A percentile compares a stretch with the other conserved stretches of the same genome.
These are phyloP conservation scores for Sporopachydermia lactativora DNA, from an alignment of 805 yeast genomes.

Conservation along the genomic window DNA sequence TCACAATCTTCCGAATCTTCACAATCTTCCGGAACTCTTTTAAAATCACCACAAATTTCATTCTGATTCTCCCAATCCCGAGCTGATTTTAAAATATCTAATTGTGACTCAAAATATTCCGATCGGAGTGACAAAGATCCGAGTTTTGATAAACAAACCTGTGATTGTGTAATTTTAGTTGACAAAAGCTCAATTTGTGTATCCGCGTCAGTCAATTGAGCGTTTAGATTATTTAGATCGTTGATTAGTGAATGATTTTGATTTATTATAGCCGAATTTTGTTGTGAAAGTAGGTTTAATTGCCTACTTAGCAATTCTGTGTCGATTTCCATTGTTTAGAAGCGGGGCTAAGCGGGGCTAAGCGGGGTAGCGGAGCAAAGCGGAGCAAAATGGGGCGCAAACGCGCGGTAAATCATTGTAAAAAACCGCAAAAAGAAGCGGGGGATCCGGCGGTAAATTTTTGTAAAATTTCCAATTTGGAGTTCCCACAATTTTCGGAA, in stretches of 20 bases:
- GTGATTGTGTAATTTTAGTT: neutral
- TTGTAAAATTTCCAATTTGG: too few relatives aligned
- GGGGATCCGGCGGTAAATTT: too few relatives aligned
- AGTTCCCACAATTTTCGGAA: too few relatives aligned
- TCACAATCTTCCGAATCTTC: neutral
- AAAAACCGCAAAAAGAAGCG: too few relatives aligned
- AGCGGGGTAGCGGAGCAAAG: too few relatives aligned
- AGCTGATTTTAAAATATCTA: neutral
- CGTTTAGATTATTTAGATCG: neutral
- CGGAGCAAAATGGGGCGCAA: too few relatives aligned
- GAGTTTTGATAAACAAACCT: neutral
- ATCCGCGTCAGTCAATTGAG: neutral
- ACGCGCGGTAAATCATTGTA: too few relatives aligned
- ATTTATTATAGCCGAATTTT: neutral
- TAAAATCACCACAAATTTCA: too few relatives aligned
- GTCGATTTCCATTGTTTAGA: constrained; percentile 2
- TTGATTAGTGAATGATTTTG: neutral
- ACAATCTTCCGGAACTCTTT: neutral
- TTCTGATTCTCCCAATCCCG: too few relatives aligned
- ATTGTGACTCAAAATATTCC: neutral
- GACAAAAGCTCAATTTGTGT: neutral
- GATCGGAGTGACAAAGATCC: neutral
- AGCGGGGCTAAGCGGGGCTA: too few relatives aligned
- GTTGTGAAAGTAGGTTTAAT: neutral
- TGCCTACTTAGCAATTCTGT: neutral